phyloP scores from a whole-genome alignment of 768 basidiomycete genomes.

The Coprinopsis strossmayeri region DNA sequence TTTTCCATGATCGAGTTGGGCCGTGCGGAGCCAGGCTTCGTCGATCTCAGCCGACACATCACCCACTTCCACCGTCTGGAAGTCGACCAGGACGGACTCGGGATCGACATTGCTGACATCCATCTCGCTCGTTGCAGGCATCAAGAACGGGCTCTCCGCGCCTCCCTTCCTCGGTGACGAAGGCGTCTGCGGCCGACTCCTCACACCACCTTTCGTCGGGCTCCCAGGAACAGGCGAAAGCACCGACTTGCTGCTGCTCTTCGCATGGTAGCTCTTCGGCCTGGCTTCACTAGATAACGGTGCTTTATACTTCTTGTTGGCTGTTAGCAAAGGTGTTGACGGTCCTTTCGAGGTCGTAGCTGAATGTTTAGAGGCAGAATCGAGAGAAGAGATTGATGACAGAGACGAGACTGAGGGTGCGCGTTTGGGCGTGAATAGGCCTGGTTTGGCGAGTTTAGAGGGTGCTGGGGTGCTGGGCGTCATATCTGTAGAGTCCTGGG shows the following conservation, averaged over 20 bases:
- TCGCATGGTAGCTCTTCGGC: conserved; percentile 18
- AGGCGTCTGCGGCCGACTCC: conserved; percentile 45
- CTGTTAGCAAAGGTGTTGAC: conserved; percentile 26
- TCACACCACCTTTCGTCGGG: conserved; percentile 36
- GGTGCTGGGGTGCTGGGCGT: conserved; percentile 8
- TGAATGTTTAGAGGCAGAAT: conserved; percentile 14
- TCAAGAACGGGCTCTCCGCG: conserved; percentile 43
- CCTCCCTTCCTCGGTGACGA: conserved; percentile 41
- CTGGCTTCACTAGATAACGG: conserved; percentile 42
- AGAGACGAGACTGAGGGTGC: conserved; percentile 9
- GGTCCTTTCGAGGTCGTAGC: conserved; percentile 28
- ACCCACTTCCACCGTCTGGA: conserved; percentile 57
- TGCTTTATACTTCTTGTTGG: conserved; percentile 66
- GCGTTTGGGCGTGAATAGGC: conserved; percentile 10
- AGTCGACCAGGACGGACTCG: conserved; percentile 75
- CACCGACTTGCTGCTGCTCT: conserved; percentile 26
- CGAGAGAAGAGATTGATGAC: conserved; percentile 20
- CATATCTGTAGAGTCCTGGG: neutral
- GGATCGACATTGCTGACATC: conserved; percentile 68
- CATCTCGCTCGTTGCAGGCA: conserved; percentile 56
- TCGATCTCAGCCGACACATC: conserved; percentile 70
- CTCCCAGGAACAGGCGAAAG: conserved; percentile 47
- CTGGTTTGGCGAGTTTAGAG: conserved; percentile 3
- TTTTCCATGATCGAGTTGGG: conserved; percentile 48
- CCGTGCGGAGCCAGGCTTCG: conserved; percentile 41